Evolutionary conservation across 2,329 filamentous ascomycete species (phyloP), one percentile per base, ranked within the genome.

Genomic region (Trichoderma sp.): DNA sequence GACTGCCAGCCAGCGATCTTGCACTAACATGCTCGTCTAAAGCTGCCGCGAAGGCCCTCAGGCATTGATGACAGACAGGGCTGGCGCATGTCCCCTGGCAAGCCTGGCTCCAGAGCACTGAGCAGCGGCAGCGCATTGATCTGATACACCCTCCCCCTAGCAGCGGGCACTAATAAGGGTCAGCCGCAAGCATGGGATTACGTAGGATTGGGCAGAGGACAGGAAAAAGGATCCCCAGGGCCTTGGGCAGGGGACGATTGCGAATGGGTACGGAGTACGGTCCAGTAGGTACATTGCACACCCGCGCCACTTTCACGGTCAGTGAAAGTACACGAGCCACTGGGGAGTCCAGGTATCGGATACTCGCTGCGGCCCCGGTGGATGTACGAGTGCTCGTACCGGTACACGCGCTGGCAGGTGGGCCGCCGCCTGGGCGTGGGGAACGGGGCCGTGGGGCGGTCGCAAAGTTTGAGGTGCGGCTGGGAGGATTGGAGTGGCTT

Each of bases 141-240:
- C 53, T 68, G 65, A 32, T 59, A 47, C 36, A 47, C 17, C 43
- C 17, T 12, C 32, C 65, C 65, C 28, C 36, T 57, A 68, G 65
- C 53, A 23, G 55, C 72, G 66, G 70, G 71, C 66, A 70, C 71
- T 72, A 50, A 71, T n/a, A 58, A 70, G 36, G 62, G 36, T 66
- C 70, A 73, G 72, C 72, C 72, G 69, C 28, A 59, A 57, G 69
- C 47, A 43, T 39, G 50, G 53, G 53, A 20, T 32, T 32, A 32
- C 9, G 43, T 20, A 47, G 26, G 62, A 65, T n/a, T 34, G 62
- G 43, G 26, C 26, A 32, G 39, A 55, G 55, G 15, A 58, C 28
- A 32, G 17, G 20, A 59, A 23, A 53, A 23, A 30, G 63, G 39
- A 67, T 50, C 70, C 63, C 36, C 53, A 32, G 64, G 58, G 63